Conservation (phyloP, 2,329 filamentous ascomycete species). For the Emmonsiellopsis sp. region DNA sequence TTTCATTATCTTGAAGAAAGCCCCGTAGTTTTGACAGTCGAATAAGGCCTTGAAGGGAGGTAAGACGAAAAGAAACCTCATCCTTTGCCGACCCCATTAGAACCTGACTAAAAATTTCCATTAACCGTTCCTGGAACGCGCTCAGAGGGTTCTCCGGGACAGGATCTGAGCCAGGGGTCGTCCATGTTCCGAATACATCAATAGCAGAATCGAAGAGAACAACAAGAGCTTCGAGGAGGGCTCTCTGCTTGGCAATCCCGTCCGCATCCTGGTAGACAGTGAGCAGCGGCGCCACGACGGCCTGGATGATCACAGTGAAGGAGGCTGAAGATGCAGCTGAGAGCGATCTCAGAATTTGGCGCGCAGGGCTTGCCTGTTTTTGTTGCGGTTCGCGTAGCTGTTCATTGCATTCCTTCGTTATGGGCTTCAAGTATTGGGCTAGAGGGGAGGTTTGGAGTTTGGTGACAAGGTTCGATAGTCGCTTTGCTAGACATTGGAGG, state of each 20-base stretch:
- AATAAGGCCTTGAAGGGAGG: slow-evolving; percentile 39
- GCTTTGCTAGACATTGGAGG: slow-evolving; percentile 45
- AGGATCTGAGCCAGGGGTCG: slow-evolving; percentile 25
- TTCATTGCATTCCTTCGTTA: slow-evolving; percentile 59
- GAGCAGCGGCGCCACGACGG: slow-evolving; percentile 49
- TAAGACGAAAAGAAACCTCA: slow-evolving; percentile 41
- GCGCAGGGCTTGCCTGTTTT: slow-evolving; percentile 57
- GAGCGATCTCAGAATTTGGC: slow-evolving; percentile 49
- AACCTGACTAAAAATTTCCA: slow-evolving; percentile 46
- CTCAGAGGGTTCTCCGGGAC: slow-evolving; percentile 33
- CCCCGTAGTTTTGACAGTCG: slow-evolving; percentile 36
- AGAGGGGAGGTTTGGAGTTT: slow-evolving; percentile 33
- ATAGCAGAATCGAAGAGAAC: slow-evolving; percentile 50
- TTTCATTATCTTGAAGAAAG: slow-evolving; percentile 43
- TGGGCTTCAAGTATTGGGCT: slow-evolving; percentile 48
- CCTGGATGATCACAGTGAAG: slow-evolving; percentile 46
- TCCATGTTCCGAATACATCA: slow-evolving; percentile 48
- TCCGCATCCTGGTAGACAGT: slow-evolving; percentile 52
- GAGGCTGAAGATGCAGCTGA: slow-evolving; percentile 46
- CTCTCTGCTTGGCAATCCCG: slow-evolving; percentile 53
- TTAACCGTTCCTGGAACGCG: slow-evolving; percentile 42
- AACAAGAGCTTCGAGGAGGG: slow-evolving; percentile 51
- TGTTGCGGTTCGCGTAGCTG: slow-evolving; percentile 59
- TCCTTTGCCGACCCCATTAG: slow-evolving; percentile 44
- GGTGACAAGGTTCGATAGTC: slow-evolving; percentile 39